Base-by-base conservation (phyloP, 371 early-diverging fungal species). In the Haplosporangium sp. region DNA sequence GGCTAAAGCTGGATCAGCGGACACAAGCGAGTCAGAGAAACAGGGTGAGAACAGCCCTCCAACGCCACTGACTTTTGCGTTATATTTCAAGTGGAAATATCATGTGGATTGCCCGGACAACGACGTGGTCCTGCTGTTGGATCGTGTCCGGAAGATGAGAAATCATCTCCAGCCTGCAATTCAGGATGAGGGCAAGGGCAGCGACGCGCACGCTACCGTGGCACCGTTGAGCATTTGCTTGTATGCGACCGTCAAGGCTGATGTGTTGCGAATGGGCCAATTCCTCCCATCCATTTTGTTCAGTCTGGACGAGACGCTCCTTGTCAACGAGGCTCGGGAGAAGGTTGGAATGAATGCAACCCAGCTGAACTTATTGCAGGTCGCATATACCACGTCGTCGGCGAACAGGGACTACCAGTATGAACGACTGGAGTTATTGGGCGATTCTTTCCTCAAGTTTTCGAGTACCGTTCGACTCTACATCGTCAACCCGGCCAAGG, bases 391-490 rank as follows among this genome's bases (percentile, higher is more conserved):
- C 0, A 83, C 93, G 1, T 86, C 94, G 0, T 83, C 91, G 10
- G 88, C 96, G 0, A 86, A 83, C 64, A 82, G 88, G 69, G 87
- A 86, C 6, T 86, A 85, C 68, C 87, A 95, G 69, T 99, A 99
- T 72, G 97, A 99, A 82, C 92, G 99, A 6, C 84, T 99, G 0
- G 99, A 99, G 82, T 93, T 94, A 8, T 82, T 99, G 1, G 99
- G 99, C 3, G 99, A 99, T 74, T 90, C 94, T 8, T 92, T 97
- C 64, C 85, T 99, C n/a, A 99, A 98, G 81, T 89, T 95, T 61
- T 82, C 93, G 36, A 85, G 90, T 1, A 90, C 94, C 0, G 85
- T 94, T 37, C 90, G 93, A 55, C 80, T 97, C 10, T 97, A 93
- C 75, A 91, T 90, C 61, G 80, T 85, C 38, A 86, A 92, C 50